Percentiles rank a stretch among this genome's conserved stretches.
Conservation (phyloP, 1,284 basidiomycete species). For the Rhodotorula mucilaginosa region DNA sequence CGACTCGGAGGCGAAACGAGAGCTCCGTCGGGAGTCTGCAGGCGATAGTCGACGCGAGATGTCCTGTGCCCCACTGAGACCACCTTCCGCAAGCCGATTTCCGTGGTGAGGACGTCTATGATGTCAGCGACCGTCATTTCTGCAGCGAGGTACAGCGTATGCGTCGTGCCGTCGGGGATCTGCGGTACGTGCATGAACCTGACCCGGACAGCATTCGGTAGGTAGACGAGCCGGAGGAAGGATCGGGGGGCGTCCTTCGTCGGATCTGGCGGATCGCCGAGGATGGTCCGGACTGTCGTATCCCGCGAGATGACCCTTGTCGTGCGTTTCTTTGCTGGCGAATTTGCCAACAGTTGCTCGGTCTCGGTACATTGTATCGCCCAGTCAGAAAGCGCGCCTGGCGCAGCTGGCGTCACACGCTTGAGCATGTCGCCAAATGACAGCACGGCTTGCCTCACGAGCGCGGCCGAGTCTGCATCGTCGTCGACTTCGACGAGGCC, state of each 20-base stretch:
- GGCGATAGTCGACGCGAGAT: constrained; percentile 46
- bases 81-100: constrained; percentile 66
- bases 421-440: too few species aligned
- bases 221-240: constrained; percentile 21
- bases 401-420: too few species aligned
- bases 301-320: too few species aligned
- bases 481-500: too few species aligned
- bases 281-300: too few species aligned
- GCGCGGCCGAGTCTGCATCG: too few species aligned
- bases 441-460: too few species aligned
- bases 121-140: constrained; percentile 58
- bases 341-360: too few species aligned
- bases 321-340: too few species aligned
- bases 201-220: not conserved
- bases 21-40: constrained; percentile 5
- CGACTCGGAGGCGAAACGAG: not conserved
- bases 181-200: constrained; percentile 61
- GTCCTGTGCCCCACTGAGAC: constrained; percentile 48
- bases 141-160: constrained; percentile 63
- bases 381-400: too few species aligned
- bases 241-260: constrained; percentile 58
- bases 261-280: not conserved
- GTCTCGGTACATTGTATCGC: too few species aligned
- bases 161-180: constrained; percentile 68
- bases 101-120: constrained; percentile 59